Evolutionary conservation across 352 stramenopile genomes (phyloP), one percentile per base, ranked within the genome.

Genomic region (Phytophthora colocasiae): DNA sequence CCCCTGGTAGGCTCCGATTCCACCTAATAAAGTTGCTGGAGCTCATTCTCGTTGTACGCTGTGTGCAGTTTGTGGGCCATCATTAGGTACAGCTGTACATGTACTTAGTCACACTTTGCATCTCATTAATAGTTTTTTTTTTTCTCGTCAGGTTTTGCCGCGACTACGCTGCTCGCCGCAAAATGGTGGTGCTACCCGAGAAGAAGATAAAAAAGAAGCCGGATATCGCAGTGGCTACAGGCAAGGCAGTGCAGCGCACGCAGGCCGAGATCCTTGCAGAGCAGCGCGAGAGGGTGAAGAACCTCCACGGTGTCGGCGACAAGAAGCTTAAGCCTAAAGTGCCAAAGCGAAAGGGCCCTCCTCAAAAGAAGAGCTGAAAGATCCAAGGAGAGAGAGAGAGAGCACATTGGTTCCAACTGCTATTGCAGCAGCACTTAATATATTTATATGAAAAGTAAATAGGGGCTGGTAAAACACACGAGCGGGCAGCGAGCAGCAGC

Each of bases 381-480:
- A n/a, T n/a, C 17, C 8, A 47, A 46, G 41, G 53, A 43, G 53
- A 43, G 27, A 32, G 22, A 32, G 27, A 32, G n/a, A 6, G 32
- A 24, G 29, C 22, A 32, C 50, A 47, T 50, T 62, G 27, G 43
- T 64, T 64, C 36, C 55, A 75, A 61, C 63, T 76, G 68, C 68
- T 62, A 55, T 53, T 31, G 27, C 24, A 66, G 56, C 63, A 73
- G 51, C 56, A 67, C 38, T 72, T 73, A 73, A 66, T 77, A 89
- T 92, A 90, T 90, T 90, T 90, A 91, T 90, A 82, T 80, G 78
- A 78, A 85, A 75, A 86, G 81, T 90, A 90, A 91, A 91, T 91
- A 91, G 77, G 82, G 78, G 77, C 70, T 77, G 63, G 72, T 75
- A 69, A 75, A 75, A 75, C 69, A 72, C 67, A 72, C 65, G 66